phyloP scores from a whole-genome alignment of 148 eudicot species.

The Chenopodium suecicum region DNA sequence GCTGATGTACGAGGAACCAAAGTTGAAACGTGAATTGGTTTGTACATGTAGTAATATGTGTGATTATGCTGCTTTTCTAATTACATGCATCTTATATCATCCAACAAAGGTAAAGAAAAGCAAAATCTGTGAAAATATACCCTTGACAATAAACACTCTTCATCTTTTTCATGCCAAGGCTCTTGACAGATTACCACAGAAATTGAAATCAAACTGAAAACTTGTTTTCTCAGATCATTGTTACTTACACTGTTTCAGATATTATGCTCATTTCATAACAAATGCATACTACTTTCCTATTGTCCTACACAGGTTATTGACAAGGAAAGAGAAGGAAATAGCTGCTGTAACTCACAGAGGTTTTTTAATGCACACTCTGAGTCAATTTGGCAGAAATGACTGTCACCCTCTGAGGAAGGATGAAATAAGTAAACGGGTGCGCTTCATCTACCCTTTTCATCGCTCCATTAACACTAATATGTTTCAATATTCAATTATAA shows the following conservation, averaged over 20 bases:
- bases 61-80: not conserved
- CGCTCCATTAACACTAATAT: not conserved
- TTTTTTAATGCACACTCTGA: conserved; percentile 70
- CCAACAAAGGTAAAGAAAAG: not conserved
- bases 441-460: conserved; percentile 5
- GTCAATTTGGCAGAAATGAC: conserved; percentile 53
- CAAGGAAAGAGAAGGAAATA: conserved; percentile 85
- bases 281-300: conserved; percentile 2
- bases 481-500: not conserved
- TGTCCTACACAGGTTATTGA: conserved; percentile 56
- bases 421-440: conserved; percentile 67
- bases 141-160: not conserved
- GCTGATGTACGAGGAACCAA: conserved; percentile 79
- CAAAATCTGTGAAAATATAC: not conserved
- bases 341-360: conserved; percentile 95
- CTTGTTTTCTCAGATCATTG: conserved; percentile 8
- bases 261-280: not conserved
- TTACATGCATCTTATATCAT: not conserved
- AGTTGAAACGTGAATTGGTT: conserved; percentile 82
- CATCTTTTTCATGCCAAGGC: not conserved
- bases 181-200: not conserved
- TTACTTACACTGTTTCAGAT: not conserved
- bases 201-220: not conserved
- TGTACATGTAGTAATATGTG: conserved; percentile 15
- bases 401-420: conserved; percentile 62